Base-by-base conservation (phyloP, 148 eudicot genomes). In the Simmondsia chinensis region DNA sequence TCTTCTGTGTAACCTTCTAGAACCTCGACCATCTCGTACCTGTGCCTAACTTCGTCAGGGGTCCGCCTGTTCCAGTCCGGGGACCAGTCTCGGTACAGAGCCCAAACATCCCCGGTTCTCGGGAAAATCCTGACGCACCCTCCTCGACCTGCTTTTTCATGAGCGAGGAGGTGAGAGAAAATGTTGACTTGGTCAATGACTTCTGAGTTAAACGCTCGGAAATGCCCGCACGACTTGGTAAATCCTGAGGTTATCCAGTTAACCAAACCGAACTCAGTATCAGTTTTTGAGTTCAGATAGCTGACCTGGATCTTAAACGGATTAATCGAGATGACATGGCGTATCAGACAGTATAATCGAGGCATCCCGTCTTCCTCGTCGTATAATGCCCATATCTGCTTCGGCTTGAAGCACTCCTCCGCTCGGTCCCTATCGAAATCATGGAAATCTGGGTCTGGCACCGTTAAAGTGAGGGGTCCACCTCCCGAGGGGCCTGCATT, bases 281-380 rank as follows among this genome's bases (percentile, higher is more conserved):
- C 96, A 3, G 86, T 69, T 79, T 74, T 86, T 9, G 99, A 82
- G 54, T 77, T 74, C 75, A 91, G 45, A 69, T 91, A 86, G 65
- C 89, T 79, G 37, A 91, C 80, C 28, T 65, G 77, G 41, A 91
- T 71, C 65, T 79, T 79, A 45, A 91, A 91, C 1, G 99, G 99
- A 11, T 72, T 77, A 15, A 70, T 60, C 0, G 99, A 91, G 42
- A 91, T 61, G 24, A 91, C 61, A 50, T 79, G 73, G 15, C 96
- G 96, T 38, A 91, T 82, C 28, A 91, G 68, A 69, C 99, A 91
- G 49, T 91, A 91, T 52, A 91, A 69, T 33, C 99, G 82, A 41
- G 99, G 99, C 99, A 91, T 91, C 11, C 99, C 99, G 32, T 91
- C 99, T 62, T 91, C 99, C 73, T 91, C 99, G 55, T 91, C 99